Percentiles rank a stretch among this genome's conserved stretches.
Evolutionary conservation across 2,329 filamentous ascomycete genomes (phyloP).

Genomic region (Cadophora luteo-olivacea): DNA sequence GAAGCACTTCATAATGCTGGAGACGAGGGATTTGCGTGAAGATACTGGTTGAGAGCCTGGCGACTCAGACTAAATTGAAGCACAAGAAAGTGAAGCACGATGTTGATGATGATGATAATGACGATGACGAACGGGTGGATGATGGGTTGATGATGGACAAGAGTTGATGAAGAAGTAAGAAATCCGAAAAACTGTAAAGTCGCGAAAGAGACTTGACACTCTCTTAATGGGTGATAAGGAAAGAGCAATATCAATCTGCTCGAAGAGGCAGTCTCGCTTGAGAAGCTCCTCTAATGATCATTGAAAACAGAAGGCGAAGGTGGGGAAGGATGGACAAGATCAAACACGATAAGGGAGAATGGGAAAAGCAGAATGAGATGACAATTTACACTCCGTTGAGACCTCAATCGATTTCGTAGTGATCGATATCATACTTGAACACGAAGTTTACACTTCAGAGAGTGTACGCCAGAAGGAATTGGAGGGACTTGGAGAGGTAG

Average conservation of each 20-base stretch:
- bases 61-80: too few species aligned
- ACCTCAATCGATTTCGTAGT: too few species aligned
- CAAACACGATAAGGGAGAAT: not conserved
- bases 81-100: too few species aligned
- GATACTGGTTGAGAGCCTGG: too few species aligned
- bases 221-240: not conserved
- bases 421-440: too few species aligned
- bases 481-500: too few species aligned
- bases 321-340: not conserved
- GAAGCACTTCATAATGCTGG: constrained; percentile 13
- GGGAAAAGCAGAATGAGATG: too few species aligned
- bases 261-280: not conserved
- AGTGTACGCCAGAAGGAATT: not conserved
- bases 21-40: too few species aligned
- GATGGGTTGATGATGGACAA: too few species aligned
- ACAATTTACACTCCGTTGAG: too few species aligned
- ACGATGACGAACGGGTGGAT: not conserved
- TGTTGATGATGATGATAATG: not conserved
- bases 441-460: not conserved
- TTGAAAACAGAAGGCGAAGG: not conserved
- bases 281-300: not conserved
- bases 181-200: not conserved
- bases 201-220: not conserved
- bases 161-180: too few species aligned
- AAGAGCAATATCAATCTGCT: not conserved